Evolutionary conservation across 2,329 filamentous ascomycete species (phyloP), one percentile per base, ranked within the genome.

Genomic region (Botryotinia narcissicola): DNA sequence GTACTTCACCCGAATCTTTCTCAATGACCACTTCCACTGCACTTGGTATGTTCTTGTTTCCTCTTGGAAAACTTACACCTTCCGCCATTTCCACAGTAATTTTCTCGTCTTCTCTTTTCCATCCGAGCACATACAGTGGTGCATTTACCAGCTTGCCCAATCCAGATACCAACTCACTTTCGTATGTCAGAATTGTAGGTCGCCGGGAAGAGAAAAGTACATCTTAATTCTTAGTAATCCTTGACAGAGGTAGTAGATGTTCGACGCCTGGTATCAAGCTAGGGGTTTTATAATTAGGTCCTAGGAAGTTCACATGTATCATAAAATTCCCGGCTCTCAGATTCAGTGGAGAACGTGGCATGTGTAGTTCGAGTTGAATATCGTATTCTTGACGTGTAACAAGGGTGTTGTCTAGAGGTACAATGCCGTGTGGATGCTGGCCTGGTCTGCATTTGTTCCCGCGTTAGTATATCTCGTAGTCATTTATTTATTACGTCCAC

Each of bases 261-360:
- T 69, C 66, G 35, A 69, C 18, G 78, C 75, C 72, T 82, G 80
- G 14, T 51, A 78, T 77, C 42, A 77, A 80, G 42, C 77, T 79
- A 70, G 80, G 75, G 72, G 80, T 82, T 6, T 78, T 81, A 14
- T 83, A 82, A 37, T 82, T 81, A 37, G 83, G 83, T 40, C 86
- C 86, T 68, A 93, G 86, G 70, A 97, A 87, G 74, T 90, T 88
- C 25, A 97, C 84, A 64, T 93, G 91, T 29, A 98, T 85, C 96
- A 99, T 99, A 85, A 98, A 98, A 83, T 98, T 98, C 42, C 96
- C 96, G 22, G 88, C 88, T 3, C 87, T 88, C 35, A 92, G 83
- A 79, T 99, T 99, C 2, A 86, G 83, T 0, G 89, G 90, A 3
- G 93, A 96, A 59, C 91, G 90, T 29, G 96, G 96, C 75, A 99